These are phyloP conservation scores for Rhexocercosporidium sp. DNA, from an alignment of 2,329 filamentous ascomycete species.

Conservation along the genomic window DNA sequence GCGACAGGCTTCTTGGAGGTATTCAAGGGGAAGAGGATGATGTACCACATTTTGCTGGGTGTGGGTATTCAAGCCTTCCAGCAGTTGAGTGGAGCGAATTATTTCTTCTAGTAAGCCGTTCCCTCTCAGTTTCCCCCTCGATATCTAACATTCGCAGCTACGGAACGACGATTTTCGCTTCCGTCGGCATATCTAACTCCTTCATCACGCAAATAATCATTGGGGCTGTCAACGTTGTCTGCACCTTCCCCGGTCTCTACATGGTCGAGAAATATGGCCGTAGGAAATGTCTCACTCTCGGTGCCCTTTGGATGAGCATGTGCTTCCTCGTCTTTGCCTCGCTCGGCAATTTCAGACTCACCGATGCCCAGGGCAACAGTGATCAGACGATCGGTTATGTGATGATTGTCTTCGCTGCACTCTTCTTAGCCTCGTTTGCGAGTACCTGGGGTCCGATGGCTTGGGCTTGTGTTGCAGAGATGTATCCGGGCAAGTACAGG, in stretches of 20 bases:
- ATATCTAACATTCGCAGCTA: constrained; percentile 47
- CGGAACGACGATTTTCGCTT: constrained; percentile 68
- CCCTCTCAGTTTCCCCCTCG: too few relatives aligned
- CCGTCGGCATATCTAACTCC: constrained; percentile 68
- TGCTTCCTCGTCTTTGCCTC: constrained; percentile 66
- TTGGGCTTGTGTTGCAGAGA: constrained; percentile 72
- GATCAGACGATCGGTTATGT: constrained; percentile 63
- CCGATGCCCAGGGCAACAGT: constrained; percentile 57
- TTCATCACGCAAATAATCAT: constrained; percentile 72
- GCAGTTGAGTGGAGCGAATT: constrained; percentile 69
- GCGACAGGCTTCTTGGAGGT: constrained; percentile 65
- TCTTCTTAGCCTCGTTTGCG: constrained; percentile 77
- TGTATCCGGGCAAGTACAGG: constrained; percentile 68
- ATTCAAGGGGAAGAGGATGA: constrained; percentile 62
- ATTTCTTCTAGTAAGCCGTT: constrained; percentile 56
- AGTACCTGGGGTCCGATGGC: constrained; percentile 72
- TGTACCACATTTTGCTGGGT: constrained; percentile 69
- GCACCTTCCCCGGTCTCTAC: constrained; percentile 60
- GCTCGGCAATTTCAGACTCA: constrained; percentile 56
- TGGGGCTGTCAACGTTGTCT: constrained; percentile 68
- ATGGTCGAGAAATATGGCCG: constrained; percentile 72
- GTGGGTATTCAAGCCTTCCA: constrained; percentile 69
- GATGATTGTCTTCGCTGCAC: constrained; percentile 74
- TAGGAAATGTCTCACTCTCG: constrained; percentile 67
- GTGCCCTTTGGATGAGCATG: constrained; percentile 72